A percentile compares a stretch with the other conserved stretches of the same genome.
These are phyloP conservation scores for Globisporangium acanthophoron DNA, from an alignment of 352 stramenopile genomes.

Conservation along the genomic window DNA sequence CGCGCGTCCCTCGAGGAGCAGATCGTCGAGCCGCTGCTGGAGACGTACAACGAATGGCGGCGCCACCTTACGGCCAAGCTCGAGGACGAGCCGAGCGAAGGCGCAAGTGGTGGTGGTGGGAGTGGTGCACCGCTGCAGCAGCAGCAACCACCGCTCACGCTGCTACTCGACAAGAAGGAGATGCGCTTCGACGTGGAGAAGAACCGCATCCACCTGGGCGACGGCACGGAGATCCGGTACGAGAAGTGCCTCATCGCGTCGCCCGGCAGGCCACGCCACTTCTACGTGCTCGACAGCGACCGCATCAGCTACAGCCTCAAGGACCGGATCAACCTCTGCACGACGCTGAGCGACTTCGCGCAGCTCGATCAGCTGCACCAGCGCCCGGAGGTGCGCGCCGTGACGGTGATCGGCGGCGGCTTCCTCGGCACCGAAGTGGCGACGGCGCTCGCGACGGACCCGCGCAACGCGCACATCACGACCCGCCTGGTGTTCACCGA, in stretches of 20 bases:
- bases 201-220: conserved; percentile 72
- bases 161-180: conserved; percentile 70
- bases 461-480: conserved; percentile 37
- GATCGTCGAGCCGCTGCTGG: conserved; percentile 55
- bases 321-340: conserved; percentile 85
- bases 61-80: conserved; percentile 77
- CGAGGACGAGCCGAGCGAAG: conserved; percentile 53
- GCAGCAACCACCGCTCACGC: conserved; percentile 42
- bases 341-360: conserved; percentile 74
- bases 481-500: conserved; percentile 58
- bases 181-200: conserved; percentile 85
- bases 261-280: conserved; percentile 71
- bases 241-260: conserved; percentile 87
- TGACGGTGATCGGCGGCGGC: conserved; percentile 85
- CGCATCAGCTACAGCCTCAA: conserved; percentile 78
- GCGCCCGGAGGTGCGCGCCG: conserved; percentile 38
- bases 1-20: conserved; percentile 11
- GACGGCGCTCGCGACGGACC: conserved; percentile 60
- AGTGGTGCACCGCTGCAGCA: not conserved
- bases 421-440: conserved; percentile 89
- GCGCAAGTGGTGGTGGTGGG: not conserved
- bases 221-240: conserved; percentile 79
- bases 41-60: conserved; percentile 90
- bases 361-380: conserved; percentile 60
- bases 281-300: conserved; percentile 87